Evolutionary conservation across 257 asterid species (phyloP), one percentile per base, ranked within the genome.

Genomic region (Petunia secreta): DNA sequence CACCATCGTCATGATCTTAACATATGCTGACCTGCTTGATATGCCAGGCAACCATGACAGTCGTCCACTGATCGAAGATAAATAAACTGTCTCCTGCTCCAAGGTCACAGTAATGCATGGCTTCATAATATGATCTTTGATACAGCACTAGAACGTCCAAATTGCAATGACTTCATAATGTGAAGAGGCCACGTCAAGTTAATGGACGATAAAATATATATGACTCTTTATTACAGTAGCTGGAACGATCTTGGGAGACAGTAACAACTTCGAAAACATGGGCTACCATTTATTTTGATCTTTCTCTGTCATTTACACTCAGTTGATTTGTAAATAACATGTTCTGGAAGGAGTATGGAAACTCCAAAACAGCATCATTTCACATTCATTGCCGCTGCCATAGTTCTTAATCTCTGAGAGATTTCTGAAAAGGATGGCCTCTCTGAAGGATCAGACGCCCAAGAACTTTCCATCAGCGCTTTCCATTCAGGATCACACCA

Each of bases 401-500:
- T 94, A 84, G 85, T 88, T 88, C 99, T 91, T 82, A 96, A 82
- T 82, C 54, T 96, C 90, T 95, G 99, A 11, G 98, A 95, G 39
- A 95, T 91, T 83, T 95, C 98, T 0, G 97, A 89, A 84, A 95
- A 95, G 0, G 99, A 92, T 9, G 99, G 99, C 86, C 99, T 86
- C 75, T 86, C 81, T 11, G 90, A 80, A 2, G 97, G 97, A 48
- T 95, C 97, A 50, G 92, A 86, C 4, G 86, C 92, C 99, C 99
- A 95, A 78, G 90, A 87, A 79, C 93, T 91, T 84, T 92, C 99
- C 99, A 96, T 96, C 87, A 96, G 85, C 1, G 97, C 80, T 85
- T 94, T 96, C 99, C 99, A 96, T 83, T 92, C 98, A 1, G 99
- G 99, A 82, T 96, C 99, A 8, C 99, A 94, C 98, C 98, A 96